Percentiles rank a stretch among this genome's conserved stretches.
phyloP scores from a whole-genome alignment of 1,284 basidiomycete species.

The Takashimella koratensis region DNA sequence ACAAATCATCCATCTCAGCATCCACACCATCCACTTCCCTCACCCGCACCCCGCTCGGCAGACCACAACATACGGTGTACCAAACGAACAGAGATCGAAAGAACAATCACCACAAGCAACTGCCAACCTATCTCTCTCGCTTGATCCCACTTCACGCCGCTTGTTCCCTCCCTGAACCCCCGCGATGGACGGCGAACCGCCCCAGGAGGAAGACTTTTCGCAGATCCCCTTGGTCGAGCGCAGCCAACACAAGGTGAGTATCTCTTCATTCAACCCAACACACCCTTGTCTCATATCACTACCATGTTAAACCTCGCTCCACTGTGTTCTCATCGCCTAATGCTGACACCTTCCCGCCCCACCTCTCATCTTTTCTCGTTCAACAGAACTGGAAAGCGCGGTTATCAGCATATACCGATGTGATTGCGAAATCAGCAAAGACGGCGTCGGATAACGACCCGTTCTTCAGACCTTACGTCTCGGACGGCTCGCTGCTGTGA shows the following conservation, averaged over 20 bases:
- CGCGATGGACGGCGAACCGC: constrained; percentile 79
- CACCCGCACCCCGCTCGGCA: too few relatives aligned
- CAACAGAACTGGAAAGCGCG: constrained; percentile 91
- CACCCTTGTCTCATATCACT: neutral
- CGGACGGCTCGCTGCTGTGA: constrained; percentile 46
- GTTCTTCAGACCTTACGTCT: constrained; percentile 83
- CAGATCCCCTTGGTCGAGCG: constrained; percentile 75
- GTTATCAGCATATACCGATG: constrained; percentile 84
- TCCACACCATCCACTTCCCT: too few relatives aligned
- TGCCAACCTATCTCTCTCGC: constrained; percentile 1
- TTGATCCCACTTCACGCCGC: neutral
- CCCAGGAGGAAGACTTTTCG: constrained; percentile 90
- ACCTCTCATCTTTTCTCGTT: too few relatives aligned
- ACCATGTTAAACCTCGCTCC: neutral
- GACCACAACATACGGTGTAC: too few relatives aligned
- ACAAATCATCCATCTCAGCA: neutral
- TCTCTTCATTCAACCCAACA: neutral
- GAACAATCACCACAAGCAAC: too few relatives aligned
- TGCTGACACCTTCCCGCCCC: constrained; percentile 1
- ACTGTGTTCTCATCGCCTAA: neutral
- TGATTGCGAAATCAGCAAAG: constrained; percentile 78
- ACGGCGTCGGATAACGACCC: constrained; percentile 91
- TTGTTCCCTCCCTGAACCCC: neutral
- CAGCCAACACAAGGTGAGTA: constrained; percentile 69
- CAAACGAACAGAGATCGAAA: too few relatives aligned